A percentile compares a stretch with the other conserved stretches of the same genome.
Conservation (phyloP, 129 eudicot species). For the Flaveria ramosissima region DNA sequence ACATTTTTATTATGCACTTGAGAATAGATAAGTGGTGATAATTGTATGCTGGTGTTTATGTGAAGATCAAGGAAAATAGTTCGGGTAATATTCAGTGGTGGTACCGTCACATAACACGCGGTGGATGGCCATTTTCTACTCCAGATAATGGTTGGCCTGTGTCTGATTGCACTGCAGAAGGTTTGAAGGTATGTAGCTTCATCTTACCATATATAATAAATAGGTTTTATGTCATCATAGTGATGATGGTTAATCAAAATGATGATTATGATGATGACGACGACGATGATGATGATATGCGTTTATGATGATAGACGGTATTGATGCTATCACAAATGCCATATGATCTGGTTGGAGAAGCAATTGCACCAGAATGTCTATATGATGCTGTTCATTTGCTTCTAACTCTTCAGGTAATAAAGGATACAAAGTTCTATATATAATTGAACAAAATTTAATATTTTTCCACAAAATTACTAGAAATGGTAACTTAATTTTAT, state of each 20-base stretch:
- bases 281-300: not conserved
- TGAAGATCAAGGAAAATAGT: constrained; percentile 48
- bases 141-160: constrained; percentile 69
- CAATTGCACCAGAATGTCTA: constrained; percentile 41
- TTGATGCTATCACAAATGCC: constrained; percentile 55
- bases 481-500: not conserved
- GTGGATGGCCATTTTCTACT: constrained; percentile 79
- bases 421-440: not conserved
- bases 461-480: not conserved
- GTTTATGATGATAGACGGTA: constrained; percentile 44
- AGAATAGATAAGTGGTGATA: not conserved
- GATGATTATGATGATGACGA: constrained; percentile 7
- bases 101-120: constrained; percentile 62
- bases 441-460: not conserved
- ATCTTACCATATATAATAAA: not conserved
- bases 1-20: too few relatives aligned
- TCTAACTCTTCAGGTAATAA: constrained; percentile 57
- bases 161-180: constrained; percentile 76
- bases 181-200: constrained; percentile 46
- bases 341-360: constrained; percentile 49
- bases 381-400: constrained; percentile 60
- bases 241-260: not conserved
- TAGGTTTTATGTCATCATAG: not conserved
- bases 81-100: constrained; percentile 42
- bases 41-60: constrained; percentile 6